Conservation (phyloP, 202 grass and related monocot genomes). For the Zizania palustris region DNA sequence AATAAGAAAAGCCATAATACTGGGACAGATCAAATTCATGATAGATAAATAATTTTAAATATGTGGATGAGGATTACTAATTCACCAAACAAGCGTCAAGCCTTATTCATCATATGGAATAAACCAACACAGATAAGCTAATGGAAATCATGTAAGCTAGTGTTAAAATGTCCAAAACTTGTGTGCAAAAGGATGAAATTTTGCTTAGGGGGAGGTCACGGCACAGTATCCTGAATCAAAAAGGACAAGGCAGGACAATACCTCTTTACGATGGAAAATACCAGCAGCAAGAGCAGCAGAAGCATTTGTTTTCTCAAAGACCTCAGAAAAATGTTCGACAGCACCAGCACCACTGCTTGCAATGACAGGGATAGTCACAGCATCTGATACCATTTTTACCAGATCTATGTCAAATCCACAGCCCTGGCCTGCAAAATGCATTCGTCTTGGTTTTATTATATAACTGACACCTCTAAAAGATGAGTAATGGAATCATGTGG, state of each 20-base stretch:
- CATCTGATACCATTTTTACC: constrained; percentile 87
- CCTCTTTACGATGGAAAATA: constrained; percentile 98
- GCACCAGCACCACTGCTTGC: constrained; percentile 87
- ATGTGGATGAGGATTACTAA: not conserved
- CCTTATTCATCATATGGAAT: not conserved
- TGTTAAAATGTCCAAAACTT: not conserved
- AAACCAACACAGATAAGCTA: constrained; percentile 7
- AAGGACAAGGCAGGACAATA: constrained; percentile 34
- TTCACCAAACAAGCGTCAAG: not conserved
- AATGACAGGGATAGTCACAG: constrained; percentile 92
- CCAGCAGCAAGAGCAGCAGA: constrained; percentile 95
- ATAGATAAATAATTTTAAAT: not conserved
- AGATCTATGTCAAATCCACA: constrained; percentile 94
- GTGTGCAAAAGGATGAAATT: not conserved
- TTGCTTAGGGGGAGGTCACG: not conserved
- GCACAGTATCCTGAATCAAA: constrained; percentile 9
- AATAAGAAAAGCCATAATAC: not conserved
- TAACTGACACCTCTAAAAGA: not conserved
- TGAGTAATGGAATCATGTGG: constrained; percentile 4
- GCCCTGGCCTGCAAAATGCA: constrained; percentile 77
- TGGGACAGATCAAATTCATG: constrained; percentile 1
- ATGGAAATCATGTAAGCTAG: constrained; percentile 28
- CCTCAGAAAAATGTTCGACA: constrained; percentile 82
- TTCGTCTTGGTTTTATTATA: constrained; percentile 9
- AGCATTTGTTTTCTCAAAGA: constrained; percentile 90